phyloP scores from a whole-genome alignment of 1,284 basidiomycete genomes.

The Ganoderma lingzhi region DNA sequence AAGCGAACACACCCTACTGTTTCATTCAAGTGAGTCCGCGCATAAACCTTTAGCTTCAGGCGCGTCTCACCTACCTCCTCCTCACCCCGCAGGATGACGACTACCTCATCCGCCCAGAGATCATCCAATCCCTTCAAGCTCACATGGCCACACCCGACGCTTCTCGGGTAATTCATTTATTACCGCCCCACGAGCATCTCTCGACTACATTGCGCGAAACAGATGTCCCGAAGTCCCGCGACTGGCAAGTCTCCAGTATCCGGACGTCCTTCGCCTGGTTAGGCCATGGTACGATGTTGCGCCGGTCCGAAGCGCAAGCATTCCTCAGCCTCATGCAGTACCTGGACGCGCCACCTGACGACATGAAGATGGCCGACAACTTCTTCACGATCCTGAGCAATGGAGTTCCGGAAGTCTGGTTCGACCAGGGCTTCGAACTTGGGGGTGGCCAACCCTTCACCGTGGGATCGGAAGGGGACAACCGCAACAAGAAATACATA shows the following conservation, averaged over 20 bases:
- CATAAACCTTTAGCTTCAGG: background rate
- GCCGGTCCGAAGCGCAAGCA: constrained; percentile 48
- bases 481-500: constrained; percentile 64
- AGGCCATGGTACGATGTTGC: constrained; percentile 67
- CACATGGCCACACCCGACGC: constrained; percentile 42
- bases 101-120: constrained; percentile 65
- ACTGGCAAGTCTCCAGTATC: constrained; percentile 40
- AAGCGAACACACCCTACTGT: constrained; percentile 59
- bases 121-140: constrained; percentile 58
- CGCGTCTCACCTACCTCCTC: constrained; percentile 4
- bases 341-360: constrained; percentile 55
- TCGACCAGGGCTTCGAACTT: constrained; percentile 67
- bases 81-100: constrained; percentile 66
- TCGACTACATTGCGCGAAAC: constrained; percentile 48
- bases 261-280: constrained; percentile 74
- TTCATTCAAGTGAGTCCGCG: constrained; percentile 62
- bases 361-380: constrained; percentile 75
- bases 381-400: constrained; percentile 71
- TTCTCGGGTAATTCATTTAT: constrained; percentile 55
- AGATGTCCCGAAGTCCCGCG: constrained; percentile 30
- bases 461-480: constrained; percentile 62
- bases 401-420: constrained; percentile 59
- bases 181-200: constrained; percentile 69
- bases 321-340: constrained; percentile 58
- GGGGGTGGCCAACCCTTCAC: constrained; percentile 71